phyloP scores from a whole-genome alignment of 1,284 basidiomycete species.

The Moesziomyces globuligerus region DNA sequence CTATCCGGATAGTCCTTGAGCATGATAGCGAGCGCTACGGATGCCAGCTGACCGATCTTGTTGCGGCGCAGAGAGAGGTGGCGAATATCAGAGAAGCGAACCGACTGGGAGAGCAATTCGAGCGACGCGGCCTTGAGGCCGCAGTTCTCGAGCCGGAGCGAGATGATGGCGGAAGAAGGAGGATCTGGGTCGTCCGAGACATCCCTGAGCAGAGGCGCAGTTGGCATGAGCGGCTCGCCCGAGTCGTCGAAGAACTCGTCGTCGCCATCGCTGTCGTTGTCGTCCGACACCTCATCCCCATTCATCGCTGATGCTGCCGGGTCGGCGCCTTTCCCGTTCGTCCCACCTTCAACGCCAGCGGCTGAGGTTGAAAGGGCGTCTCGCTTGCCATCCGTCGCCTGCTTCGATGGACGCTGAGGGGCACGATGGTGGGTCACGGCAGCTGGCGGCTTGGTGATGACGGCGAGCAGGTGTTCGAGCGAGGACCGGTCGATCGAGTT shows the following conservation, averaged over 20 bases:
- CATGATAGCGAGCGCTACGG: slow-evolving; percentile 50
- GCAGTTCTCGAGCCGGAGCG: slow-evolving; percentile 63
- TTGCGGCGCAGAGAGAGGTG: slow-evolving; percentile 63
- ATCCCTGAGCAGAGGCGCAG: slow-evolving; percentile 51
- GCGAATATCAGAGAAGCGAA: slow-evolving; percentile 59
- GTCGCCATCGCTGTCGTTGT: slow-evolving; percentile 13
- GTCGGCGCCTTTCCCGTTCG: slow-evolving; percentile 1
- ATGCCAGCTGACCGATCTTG: slow-evolving; percentile 46
- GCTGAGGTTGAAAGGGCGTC: neutral
- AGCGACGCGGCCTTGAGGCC: slow-evolving; percentile 52
- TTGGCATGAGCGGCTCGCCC: slow-evolving; percentile 58
- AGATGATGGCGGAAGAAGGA: slow-evolving; percentile 48
- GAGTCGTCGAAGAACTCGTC: slow-evolving; percentile 59
- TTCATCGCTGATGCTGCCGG: neutral
- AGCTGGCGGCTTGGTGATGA: slow-evolving; percentile 64
- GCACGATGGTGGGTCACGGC: slow-evolving; percentile 11
- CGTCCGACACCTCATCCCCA: neutral
- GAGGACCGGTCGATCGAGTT: slow-evolving; percentile 79
- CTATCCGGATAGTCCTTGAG: slow-evolving; percentile 58
- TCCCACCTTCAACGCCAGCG: neutral
- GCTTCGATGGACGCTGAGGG: slow-evolving; percentile 5
- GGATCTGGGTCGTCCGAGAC: slow-evolving; percentile 40
- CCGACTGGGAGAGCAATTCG: slow-evolving; percentile 55
- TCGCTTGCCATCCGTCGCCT: slow-evolving; percentile 6
- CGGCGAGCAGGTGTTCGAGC: slow-evolving; percentile 81